Conservation (phyloP, 2,329 filamentous ascomycete species). For the Calonectria pseudoturangicola region DNA sequence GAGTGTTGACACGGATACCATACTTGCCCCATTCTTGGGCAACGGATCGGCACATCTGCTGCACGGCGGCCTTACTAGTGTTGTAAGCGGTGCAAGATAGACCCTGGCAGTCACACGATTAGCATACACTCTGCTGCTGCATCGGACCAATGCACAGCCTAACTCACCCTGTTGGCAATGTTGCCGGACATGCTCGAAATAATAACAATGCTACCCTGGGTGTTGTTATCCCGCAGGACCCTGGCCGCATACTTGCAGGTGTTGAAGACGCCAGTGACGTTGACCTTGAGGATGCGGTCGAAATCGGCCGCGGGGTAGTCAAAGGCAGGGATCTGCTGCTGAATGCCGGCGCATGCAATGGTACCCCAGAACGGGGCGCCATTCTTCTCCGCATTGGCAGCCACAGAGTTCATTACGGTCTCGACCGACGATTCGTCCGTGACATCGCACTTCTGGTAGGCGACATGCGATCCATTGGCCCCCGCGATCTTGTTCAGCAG, state of each 20-base stretch:
- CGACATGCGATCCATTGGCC: constrained; percentile 57
- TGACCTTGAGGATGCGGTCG: constrained; percentile 81
- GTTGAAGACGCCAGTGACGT: constrained; percentile 81
- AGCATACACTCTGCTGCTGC: not conserved
- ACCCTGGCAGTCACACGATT: constrained; percentile 63
- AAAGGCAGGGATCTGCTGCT: constrained; percentile 67
- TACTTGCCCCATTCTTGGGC: constrained; percentile 78
- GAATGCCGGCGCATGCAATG: constrained; percentile 70
- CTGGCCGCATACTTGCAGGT: constrained; percentile 82
- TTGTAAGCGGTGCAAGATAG: constrained; percentile 79
- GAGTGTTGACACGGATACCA: constrained; percentile 79
- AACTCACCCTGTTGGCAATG: constrained; percentile 69
- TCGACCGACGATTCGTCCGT: constrained; percentile 65
- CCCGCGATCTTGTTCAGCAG: constrained; percentile 64
- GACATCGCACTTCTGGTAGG: constrained; percentile 68
- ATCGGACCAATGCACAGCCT: not conserved
- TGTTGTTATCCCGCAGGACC: constrained; percentile 67
- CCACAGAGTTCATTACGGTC: constrained; percentile 60
- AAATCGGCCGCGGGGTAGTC: constrained; percentile 74
- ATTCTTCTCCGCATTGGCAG: constrained; percentile 56
- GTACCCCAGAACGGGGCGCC: constrained; percentile 61
- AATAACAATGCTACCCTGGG: constrained; percentile 68
- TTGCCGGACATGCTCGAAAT: constrained; percentile 70
- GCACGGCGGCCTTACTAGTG: constrained; percentile 76
- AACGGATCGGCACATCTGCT: constrained; percentile 75